These are phyloP conservation scores for Ceratobasidium sp. DNA, from an alignment of 1,284 basidiomycete species.

Conservation along the genomic window DNA sequence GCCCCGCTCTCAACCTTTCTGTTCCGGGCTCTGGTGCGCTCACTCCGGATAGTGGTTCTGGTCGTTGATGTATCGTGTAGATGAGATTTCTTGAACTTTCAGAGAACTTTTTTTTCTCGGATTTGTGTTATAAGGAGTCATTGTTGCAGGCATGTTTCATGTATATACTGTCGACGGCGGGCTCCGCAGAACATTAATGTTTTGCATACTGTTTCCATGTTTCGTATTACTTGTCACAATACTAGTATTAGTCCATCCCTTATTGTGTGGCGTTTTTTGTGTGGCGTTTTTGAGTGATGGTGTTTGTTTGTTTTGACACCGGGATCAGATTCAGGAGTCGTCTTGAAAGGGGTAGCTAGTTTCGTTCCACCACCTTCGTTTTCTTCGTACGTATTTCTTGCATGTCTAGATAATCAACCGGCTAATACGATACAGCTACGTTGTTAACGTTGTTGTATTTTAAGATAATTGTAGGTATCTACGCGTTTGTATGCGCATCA, in stretches of 20 bases:
- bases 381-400: neutral
- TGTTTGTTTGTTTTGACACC: neutral
- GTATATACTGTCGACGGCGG: constrained; percentile 38
- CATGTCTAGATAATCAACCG: neutral
- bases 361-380: constrained; percentile 40
- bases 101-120: constrained; percentile 16
- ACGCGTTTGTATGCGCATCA: neutral
- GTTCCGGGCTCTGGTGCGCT: constrained; percentile 20
- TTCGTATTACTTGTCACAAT: constrained; percentile 4
- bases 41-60: constrained; percentile 27
- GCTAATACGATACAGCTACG: neutral
- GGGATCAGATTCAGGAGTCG: constrained; percentile 1
- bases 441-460: neutral
- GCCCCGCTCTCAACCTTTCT: constrained; percentile 31
- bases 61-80: constrained; percentile 17
- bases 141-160: constrained; percentile 34
- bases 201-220: constrained; percentile 18
- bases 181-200: constrained; percentile 39
- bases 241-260: neutral
- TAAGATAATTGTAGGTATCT: constrained; percentile 1
- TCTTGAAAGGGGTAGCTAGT: constrained; percentile 12
- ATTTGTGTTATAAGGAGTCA: constrained; percentile 12
- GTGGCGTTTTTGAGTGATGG: neutral
- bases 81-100: constrained; percentile 14
- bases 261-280: neutral